These are phyloP conservation scores for Dryadomyces quercus-mongolicae DNA, from an alignment of 2,329 filamentous ascomycete genomes.

Conservation along the genomic window DNA sequence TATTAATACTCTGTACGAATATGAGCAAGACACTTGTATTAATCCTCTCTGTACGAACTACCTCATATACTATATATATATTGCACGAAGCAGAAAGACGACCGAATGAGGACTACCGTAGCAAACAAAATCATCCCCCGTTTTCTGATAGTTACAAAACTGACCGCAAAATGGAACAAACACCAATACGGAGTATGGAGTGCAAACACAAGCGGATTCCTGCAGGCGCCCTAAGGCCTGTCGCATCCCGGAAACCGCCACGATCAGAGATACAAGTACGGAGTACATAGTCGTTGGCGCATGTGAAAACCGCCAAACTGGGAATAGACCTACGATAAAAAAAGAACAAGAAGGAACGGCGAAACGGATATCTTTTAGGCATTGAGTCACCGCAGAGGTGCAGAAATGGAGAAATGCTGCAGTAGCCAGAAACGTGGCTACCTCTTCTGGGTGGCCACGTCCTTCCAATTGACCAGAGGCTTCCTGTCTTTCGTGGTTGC, in stretches of 20 bases:
- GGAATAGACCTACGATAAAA: not conserved
- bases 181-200: not conserved
- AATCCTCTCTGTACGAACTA: no score
- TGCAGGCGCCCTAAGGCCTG: not conserved
- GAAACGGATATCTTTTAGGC: not conserved
- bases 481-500: not conserved
- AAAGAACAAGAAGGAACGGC: not conserved
- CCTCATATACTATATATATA: no score
- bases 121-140: not conserved
- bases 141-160: not conserved
- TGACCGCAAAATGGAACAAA: not conserved
- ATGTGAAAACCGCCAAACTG: not conserved
- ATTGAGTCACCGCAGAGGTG: not conserved
- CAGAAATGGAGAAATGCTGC: not conserved
- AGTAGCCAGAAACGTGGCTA: not conserved
- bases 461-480: not conserved
- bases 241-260: conserved; percentile 1
- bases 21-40: no score
- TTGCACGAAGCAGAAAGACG: no score
- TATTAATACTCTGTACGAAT: not conserved
- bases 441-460: not conserved
- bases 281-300: not conserved
- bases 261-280: conserved; percentile 1
- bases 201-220: not conserved
- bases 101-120: not conserved